A percentile compares a stretch with the other conserved stretches of the same genome.
Evolutionary conservation across 768 basidiomycete species (phyloP).

Genomic region (Suillus hirtellus): DNA sequence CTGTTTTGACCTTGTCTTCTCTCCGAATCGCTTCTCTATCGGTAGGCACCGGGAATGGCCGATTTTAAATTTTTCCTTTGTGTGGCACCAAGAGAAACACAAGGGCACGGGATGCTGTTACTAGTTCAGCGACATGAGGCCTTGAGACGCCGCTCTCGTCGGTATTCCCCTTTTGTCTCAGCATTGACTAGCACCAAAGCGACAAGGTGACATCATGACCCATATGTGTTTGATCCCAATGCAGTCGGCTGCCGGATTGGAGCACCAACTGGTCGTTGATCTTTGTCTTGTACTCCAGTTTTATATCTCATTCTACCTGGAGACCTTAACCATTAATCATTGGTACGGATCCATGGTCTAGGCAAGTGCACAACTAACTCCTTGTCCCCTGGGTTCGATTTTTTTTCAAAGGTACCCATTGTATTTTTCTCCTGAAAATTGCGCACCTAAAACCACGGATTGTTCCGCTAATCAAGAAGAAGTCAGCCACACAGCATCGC

Average conservation of each 20-base stretch:
- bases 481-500: neutral
- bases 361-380: neutral
- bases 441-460: neutral
- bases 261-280: too few relatives aligned
- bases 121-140: constrained; percentile 28
- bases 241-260: neutral
- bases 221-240: neutral
- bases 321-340: neutral
- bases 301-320: neutral
- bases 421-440: neutral
- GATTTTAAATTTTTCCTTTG: constrained; percentile 45
- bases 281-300: neutral
- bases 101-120: constrained; percentile 55
- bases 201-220: neutral
- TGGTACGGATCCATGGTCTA: neutral
- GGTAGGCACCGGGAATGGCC: constrained; percentile 51
- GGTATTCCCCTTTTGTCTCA: neutral
- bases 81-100: constrained; percentile 48
- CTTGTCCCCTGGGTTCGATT: neutral
- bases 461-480: constrained; percentile 2
- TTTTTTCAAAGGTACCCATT: neutral
- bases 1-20: constrained; percentile 57
- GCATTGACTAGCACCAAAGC: neutral
- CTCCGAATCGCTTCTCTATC: constrained; percentile 36
- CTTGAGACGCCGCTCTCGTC: neutral